Base-by-base conservation (phyloP, 1,284 basidiomycete species). In the Ceratobasidium sp. region DNA sequence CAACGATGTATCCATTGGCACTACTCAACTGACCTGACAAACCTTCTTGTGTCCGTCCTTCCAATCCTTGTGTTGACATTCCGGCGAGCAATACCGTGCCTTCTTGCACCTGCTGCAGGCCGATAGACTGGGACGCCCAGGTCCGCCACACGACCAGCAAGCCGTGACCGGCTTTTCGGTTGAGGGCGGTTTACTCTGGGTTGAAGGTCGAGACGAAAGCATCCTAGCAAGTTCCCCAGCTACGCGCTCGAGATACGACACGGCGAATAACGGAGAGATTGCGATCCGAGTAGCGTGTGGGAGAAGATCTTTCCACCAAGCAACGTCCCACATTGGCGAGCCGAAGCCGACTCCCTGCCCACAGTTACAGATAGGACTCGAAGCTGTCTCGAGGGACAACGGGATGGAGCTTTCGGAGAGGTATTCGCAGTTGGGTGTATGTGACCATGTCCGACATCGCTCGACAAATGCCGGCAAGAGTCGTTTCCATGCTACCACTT, bases 371-470 rank as follows among this genome's bases (percentile, higher is more conserved):
- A 89, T 83, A 0, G 88, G 86, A 38, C 81, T 83, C 30, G 82
- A 81, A 0, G 79, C 82, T 0, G 82, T 77, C 46, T 85, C 84
- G 1, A 82, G 69, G n/a, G 82, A 81, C 4, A 85, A 79, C 0
- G 87, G 86, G 20, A 86, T 81, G 3, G 50, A 76, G 2, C 84
- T 84, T 1, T 79, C 78, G 3, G 59, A 38, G 4, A 78, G n/a
- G 81, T 90, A 90, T 80, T 87, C 86, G 83, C 90, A 91, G 41
- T 82, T 82, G 10, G 81, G 23, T 12, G 79, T 82, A 80, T 91
- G 90, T 18, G 81, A 80, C 90, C 90, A 90, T 0, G 83, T 84
- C 27, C 90, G 85, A 78, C 88, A 89, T 16, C 89, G 87, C 80
- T 91, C 89, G 5, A 84, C 85, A 38, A 88, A 79, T 5, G 84